Conservation (phyloP, 2,329 filamentous ascomycete genomes). For the Dactylella cylindrospora region DNA sequence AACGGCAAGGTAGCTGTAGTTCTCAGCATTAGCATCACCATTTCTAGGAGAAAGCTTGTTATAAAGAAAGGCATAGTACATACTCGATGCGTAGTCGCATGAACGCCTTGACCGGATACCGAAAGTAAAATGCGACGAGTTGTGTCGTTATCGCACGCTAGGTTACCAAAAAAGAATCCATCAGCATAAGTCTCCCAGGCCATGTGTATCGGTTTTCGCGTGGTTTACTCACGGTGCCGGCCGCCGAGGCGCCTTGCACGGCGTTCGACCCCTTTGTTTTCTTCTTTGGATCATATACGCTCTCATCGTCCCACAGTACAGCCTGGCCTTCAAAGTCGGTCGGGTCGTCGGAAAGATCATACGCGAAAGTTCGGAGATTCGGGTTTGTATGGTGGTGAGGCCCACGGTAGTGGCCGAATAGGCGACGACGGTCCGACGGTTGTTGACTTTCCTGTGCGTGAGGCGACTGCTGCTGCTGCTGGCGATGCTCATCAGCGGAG, state of each 20-base stretch:
- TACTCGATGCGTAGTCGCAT: conserved; percentile 90
- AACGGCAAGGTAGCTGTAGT: conserved; percentile 47
- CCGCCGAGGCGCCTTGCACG: conserved; percentile 38
- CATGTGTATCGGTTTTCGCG: background rate
- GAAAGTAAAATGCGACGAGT: conserved; percentile 85
- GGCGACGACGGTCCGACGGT: background rate
- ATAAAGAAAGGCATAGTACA: conserved; percentile 50
- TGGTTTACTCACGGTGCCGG: conserved; percentile 13
- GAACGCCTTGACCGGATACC: conserved; percentile 87
- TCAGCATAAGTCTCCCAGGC: background rate
- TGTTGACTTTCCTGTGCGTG: conserved; percentile 1
- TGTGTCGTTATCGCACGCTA: conserved; percentile 74
- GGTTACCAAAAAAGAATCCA: background rate
- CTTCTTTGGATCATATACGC: conserved; percentile 28
- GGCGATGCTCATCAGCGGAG: conserved; percentile 15
- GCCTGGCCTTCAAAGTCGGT: conserved; percentile 41
- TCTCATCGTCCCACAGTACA: conserved; percentile 30
- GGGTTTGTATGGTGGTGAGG: conserved; percentile 32
- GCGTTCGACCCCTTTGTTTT: conserved; percentile 39
- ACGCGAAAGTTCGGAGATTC: conserved; percentile 12
- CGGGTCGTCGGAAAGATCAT: conserved; percentile 21
- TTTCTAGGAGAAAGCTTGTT: too few species aligned
- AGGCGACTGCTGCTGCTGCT: background rate
- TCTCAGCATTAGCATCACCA: conserved; percentile 9
- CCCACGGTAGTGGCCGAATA: conserved; percentile 1